These are phyloP conservation scores for Vitis hybrid DNA, from an alignment of 177 flowering plant genomes.

Conservation along the genomic window DNA sequence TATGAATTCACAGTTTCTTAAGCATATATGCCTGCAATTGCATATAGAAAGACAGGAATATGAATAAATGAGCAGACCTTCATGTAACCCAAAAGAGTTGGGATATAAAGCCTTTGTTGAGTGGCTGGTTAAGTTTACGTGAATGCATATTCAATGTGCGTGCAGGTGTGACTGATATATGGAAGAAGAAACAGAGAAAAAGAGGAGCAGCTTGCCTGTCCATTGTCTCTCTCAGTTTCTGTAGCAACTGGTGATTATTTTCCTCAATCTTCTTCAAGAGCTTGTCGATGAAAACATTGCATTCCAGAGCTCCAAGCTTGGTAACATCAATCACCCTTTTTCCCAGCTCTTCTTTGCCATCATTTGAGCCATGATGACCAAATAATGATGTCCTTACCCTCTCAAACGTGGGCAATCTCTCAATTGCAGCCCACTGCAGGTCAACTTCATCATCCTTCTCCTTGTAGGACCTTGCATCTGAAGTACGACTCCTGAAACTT, in stretches of 20 bases:
- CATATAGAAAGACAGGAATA: too few relatives aligned
- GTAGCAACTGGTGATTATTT: too few relatives aligned
- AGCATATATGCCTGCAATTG: too few relatives aligned
- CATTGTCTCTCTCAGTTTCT: too few relatives aligned
- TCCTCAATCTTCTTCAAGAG: too few relatives aligned
- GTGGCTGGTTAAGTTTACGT: background rate
- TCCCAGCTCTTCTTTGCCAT: slow-evolving; percentile 13
- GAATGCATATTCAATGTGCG: background rate
- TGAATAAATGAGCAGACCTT: too few relatives aligned
- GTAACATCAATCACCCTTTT: slow-evolving; percentile 45
- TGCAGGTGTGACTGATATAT: background rate
- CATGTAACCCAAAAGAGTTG: too few relatives aligned
- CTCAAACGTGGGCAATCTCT: slow-evolving; percentile 52
- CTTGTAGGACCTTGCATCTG: too few relatives aligned
- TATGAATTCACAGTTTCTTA: background rate
- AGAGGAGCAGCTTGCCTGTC: too few relatives aligned
- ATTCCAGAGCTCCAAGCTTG: slow-evolving; percentile 41
- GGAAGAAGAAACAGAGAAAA: background rate
- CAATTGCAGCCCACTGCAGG: slow-evolving; percentile 51
- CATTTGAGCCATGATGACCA: slow-evolving; percentile 10
- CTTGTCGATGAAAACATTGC: too few relatives aligned
- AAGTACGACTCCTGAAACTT: too few relatives aligned
- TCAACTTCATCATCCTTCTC: slow-evolving; percentile 26
- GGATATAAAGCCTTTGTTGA: background rate
- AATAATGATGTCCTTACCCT: slow-evolving; percentile 45